Conservation (phyloP, 1,139 yeast genomes). For the Lodderomyces beijingensis region DNA sequence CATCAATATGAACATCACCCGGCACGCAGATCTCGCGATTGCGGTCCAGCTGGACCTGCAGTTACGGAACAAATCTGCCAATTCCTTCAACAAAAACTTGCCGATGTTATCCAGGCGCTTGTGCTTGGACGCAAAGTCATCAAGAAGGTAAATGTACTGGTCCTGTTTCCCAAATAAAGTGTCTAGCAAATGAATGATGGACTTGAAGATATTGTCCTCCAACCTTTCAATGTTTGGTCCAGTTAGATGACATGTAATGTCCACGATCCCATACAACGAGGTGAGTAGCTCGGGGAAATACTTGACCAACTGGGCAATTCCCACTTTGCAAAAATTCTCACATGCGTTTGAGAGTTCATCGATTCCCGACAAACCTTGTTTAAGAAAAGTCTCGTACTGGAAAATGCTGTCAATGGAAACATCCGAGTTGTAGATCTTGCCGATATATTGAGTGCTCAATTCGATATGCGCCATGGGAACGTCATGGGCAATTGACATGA, state of each 20-base stretch:
- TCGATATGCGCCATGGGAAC: constrained; percentile 51
- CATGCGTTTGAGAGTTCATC: constrained; percentile 42
- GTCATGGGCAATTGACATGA: constrained; percentile 29
- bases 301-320: constrained; percentile 45
- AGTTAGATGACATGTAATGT: constrained; percentile 15
- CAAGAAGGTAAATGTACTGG: constrained; percentile 54
- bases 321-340: constrained; percentile 39
- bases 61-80: constrained; percentile 44
- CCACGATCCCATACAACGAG: constrained; percentile 41
- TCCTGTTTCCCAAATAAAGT: constrained; percentile 64
- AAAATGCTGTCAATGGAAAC: constrained; percentile 53
- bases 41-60: constrained; percentile 59
- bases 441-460: constrained; percentile 63
- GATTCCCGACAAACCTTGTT: constrained; percentile 38
- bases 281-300: constrained; percentile 50
- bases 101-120: constrained; percentile 49
- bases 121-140: constrained; percentile 37
- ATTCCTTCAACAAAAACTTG: constrained; percentile 41
- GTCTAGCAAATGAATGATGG: constrained; percentile 58
- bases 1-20: constrained; percentile 51
- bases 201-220: constrained; percentile 44
- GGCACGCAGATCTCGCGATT: constrained; percentile 59
- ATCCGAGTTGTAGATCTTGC: constrained; percentile 64
- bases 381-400: constrained; percentile 49
- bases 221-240: constrained; percentile 31